Conservation (phyloP, 2,329 filamentous ascomycete species). For the Epichloe bromicola region DNA sequence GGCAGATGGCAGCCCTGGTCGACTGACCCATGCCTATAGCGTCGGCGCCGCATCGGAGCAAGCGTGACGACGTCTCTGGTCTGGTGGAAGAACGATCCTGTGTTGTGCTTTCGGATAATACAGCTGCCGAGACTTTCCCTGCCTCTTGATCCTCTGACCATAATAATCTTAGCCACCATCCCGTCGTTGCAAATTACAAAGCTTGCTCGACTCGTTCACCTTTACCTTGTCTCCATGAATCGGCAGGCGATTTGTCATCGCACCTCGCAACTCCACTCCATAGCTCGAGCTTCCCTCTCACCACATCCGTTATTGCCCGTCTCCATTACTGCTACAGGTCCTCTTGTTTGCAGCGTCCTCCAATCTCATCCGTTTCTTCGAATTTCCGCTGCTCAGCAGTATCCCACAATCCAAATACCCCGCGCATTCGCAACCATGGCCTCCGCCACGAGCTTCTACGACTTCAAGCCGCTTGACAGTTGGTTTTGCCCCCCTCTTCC, state of each 20-base stretch:
- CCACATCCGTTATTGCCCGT: not conserved
- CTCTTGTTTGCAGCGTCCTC: not conserved
- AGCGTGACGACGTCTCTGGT: not conserved
- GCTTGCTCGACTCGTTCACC: not conserved
- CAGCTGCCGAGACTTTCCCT: not conserved
- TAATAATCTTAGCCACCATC: not conserved
- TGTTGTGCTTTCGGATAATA: not conserved
- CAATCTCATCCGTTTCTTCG: not conserved
- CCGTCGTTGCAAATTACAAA: not conserved
- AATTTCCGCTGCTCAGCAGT: not conserved
- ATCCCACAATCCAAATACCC: not conserved
- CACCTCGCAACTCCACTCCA: slow-evolving; percentile 1
- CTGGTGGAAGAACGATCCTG: not conserved
- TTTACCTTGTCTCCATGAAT: slow-evolving; percentile 1
- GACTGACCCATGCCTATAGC: not conserved
- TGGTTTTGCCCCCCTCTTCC: slow-evolving; percentile 8
- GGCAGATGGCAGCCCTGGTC: too few relatives aligned
- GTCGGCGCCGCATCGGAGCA: not conserved
- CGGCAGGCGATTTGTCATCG: slow-evolving; percentile 6
- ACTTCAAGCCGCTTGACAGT: slow-evolving; percentile 78
- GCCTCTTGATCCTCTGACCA: too few relatives aligned
- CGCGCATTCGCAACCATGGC: slow-evolving; percentile 19
- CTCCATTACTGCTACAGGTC: not conserved
- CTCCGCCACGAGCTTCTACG: slow-evolving; percentile 49
- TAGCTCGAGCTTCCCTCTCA: slow-evolving; percentile 5